Evolutionary conservation across 2,329 filamentous ascomycete genomes (phyloP), one percentile per base, ranked within the genome.

Genomic region (Fusarium floridanum): DNA sequence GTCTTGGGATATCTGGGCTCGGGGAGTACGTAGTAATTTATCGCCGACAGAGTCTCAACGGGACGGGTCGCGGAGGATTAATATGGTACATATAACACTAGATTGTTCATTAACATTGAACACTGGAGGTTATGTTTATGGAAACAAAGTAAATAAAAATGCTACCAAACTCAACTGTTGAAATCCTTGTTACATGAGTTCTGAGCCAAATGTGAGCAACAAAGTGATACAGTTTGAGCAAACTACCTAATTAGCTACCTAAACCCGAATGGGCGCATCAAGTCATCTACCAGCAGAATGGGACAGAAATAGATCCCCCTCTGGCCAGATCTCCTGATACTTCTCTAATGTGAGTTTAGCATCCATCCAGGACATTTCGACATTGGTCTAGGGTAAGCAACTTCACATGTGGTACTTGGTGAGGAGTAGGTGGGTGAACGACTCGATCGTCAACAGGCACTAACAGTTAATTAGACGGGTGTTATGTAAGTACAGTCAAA

Each of bases 11-110:
- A 53, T 29, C 48, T 12, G 6, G 55, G 53, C 59, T 45, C 32
- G 36, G 50, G 17, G 56, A 61, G 48, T 27, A 50, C 5, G 16
- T 45, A 22, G 41, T 32, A 70, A 59, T 67, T 43, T 62, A 72
- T 64, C 65, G 39, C 36, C 27, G 68, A 75, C 66, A 32, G 17
- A 70, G n/a, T 24, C 20, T 70, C 37, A 59, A 12, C 11, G 12
- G 29, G 14, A 6, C n/a, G 7, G n/a, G 27, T 53, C 48, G 48
- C 27, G 48, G 27, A 32, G 24, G 16, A 29, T 53, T 53, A 32
- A 53, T 0, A 53, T 12, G 1, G 3, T 53, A 0, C 17, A 32
- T 32, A 53, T n/a, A 0, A 32, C 1, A 0, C 0, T n/a, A 8
- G 1, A 32, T 53, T 32, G 9, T 32, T 53, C 48, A 29, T 5